Conservation (phyloP, 352 stramenopile species). For the Pythium grandisporangium region DNA sequence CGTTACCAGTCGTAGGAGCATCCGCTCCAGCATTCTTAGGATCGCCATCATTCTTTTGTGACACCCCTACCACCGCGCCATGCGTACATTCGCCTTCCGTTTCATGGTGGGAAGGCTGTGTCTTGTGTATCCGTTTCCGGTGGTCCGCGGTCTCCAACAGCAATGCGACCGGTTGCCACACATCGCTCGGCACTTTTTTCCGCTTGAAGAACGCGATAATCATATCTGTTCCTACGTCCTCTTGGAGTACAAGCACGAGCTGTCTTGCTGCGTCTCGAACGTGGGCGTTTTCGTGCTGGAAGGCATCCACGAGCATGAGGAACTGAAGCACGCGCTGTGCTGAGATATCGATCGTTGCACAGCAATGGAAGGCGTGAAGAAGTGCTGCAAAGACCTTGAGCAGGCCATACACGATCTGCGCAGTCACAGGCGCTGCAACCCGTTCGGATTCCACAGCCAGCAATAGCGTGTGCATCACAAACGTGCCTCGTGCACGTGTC, state of each 20-base stretch:
- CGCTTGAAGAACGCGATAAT: constrained; percentile 8
- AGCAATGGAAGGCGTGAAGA: constrained; percentile 33
- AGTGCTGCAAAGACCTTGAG: constrained; percentile 33
- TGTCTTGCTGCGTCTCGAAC: constrained; percentile 27
- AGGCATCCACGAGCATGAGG: constrained; percentile 15
- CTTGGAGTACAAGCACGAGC: constrained; percentile 21
- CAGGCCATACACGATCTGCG: constrained; percentile 22
- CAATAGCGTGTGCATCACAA: constrained; percentile 26
- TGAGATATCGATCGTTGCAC: constrained; percentile 32
- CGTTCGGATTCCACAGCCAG: background rate
- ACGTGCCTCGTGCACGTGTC: constrained; percentile 19
- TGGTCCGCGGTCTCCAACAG: too few species aligned
- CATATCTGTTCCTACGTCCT: constrained; percentile 21
- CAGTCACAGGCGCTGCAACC: background rate
- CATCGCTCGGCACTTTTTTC: too few species aligned
- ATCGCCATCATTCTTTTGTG: too few species aligned
- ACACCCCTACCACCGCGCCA: too few species aligned
- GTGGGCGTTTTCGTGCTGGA: constrained; percentile 27
- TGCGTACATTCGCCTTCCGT: too few species aligned
- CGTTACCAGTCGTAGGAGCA: too few species aligned
- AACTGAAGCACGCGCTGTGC: constrained; percentile 25
- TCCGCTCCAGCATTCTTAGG: too few species aligned
- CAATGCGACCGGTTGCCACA: too few species aligned
- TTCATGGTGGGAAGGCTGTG: too few species aligned
- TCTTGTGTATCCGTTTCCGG: too few species aligned